These are phyloP conservation scores for Triticum aestivum DNA, from an alignment of 176 grass and related monocot species.

Conservation along the genomic window DNA sequence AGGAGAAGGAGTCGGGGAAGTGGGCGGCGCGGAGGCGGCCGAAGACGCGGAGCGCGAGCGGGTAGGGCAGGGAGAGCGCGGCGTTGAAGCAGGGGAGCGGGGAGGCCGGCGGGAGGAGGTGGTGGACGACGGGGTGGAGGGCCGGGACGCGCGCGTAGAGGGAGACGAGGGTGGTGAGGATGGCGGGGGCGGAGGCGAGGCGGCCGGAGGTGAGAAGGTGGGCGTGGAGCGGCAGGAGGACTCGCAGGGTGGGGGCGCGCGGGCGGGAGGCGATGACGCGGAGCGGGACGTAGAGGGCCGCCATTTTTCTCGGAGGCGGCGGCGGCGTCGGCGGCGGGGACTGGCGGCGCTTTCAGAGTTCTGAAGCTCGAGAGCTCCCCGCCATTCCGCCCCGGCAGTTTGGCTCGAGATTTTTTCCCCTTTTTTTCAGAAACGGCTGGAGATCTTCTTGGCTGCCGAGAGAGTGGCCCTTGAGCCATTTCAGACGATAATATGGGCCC, in stretches of 20 bases:
- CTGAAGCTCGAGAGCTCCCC: background rate
- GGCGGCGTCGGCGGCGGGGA: background rate
- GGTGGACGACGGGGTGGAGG: slow-evolving; percentile 27
- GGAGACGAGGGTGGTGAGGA: slow-evolving; percentile 44
- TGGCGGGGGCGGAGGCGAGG: slow-evolving; percentile 31
- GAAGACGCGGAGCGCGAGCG: slow-evolving; percentile 50
- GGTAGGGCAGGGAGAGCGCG: slow-evolving; percentile 45
- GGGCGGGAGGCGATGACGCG: slow-evolving; percentile 22
- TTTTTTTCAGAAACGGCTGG: no score
- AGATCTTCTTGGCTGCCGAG: no score
- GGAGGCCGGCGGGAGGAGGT: slow-evolving; percentile 9
- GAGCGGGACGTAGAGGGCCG: slow-evolving; percentile 30
- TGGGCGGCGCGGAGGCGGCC: slow-evolving; percentile 35
- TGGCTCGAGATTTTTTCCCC: no score
- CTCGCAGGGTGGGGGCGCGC: background rate
- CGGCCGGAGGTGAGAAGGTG: slow-evolving; percentile 47
- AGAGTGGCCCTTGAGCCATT: no score
- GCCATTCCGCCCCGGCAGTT: no score
- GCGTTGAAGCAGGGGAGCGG: slow-evolving; percentile 68
- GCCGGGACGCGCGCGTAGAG: slow-evolving; percentile 43
- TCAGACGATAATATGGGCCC: no score
- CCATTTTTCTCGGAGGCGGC: background rate
- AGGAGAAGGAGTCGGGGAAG: slow-evolving; percentile 50
- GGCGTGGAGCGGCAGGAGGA: slow-evolving; percentile 47
- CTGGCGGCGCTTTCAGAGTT: background rate